A percentile compares a stretch with the other conserved stretches of the same genome.
Evolutionary conservation across 2,329 filamentous ascomycete genomes (phyloP).

Genomic region (Onygena corvina): DNA sequence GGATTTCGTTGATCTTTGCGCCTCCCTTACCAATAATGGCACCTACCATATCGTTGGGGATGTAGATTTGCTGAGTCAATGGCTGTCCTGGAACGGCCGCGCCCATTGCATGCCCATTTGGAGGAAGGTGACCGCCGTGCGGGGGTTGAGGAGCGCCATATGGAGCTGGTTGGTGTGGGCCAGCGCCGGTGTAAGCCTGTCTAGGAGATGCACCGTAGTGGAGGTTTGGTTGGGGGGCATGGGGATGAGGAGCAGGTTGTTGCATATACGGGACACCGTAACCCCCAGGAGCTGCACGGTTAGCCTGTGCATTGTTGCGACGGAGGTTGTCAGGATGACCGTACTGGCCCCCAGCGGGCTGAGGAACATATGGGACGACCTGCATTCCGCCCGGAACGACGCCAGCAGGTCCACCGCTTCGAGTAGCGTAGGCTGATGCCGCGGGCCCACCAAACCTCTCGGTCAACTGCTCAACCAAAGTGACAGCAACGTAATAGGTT

Average conservation of each 20-base stretch:
- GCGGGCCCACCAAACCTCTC: conserved; percentile 92
- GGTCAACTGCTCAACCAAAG: conserved; percentile 92
- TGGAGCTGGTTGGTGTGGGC: conserved; percentile 63
- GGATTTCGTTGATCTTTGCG: conserved; percentile 98
- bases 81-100: conserved; percentile 66
- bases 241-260: conserved; percentile 44
- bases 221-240: conserved; percentile 53
- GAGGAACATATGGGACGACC: conserved; percentile 93
- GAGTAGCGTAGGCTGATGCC: conserved; percentile 93
- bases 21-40: conserved; percentile 98
- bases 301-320: conserved; percentile 59
- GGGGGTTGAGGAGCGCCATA: conserved; percentile 52
- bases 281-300: conserved; percentile 62
- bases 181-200: conserved; percentile 63
- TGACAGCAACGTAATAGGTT: conserved; percentile 96
- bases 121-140: conserved; percentile 51
- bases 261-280: conserved; percentile 64
- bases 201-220: conserved; percentile 69
- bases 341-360: conserved; percentile 84
- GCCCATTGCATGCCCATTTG: conserved; percentile 58
- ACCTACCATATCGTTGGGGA: conserved; percentile 98
- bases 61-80: conserved; percentile 95
- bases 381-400: conserved; percentile 96
- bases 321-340: conserved; percentile 77
- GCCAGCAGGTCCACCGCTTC: conserved; percentile 83